Evolutionary conservation across 805 yeast species (phyloP), one percentile per base, ranked within the genome.

Genomic region (Suhomyces sp.): DNA sequence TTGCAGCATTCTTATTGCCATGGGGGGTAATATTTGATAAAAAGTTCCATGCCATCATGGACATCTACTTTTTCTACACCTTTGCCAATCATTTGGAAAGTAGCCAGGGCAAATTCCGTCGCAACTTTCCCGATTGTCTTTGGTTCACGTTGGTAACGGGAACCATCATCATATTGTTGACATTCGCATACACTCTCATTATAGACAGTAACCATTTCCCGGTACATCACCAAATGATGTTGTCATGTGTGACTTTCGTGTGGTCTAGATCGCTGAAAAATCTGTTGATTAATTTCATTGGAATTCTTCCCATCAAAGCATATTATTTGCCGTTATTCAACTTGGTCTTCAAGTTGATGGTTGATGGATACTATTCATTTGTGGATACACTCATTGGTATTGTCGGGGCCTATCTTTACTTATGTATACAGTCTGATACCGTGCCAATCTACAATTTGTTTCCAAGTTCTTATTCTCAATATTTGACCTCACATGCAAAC

Each of bases 261-360:
- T 81, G 86, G 85, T 73, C 82, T 18, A 60, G 83, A 26, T 65
- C 70, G 13, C 74, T 69, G 52, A 71, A 77, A 52, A 70, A 76
- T 51, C 65, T 72, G 19, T 64, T 68, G 18, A 74, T 79, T 26
- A 72, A 72, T 50, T 77, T 78, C 48, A 66, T 77, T 50, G 70
- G 70, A 5, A 42, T 73, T 49, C 49, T 76, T 57, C 73, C 83
- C 41, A 60, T 76, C 49, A 63, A 74, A 56, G 77, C 83, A 34
- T 68, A 81, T 48, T 63, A 79, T 46, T 55, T 76, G 47, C 77
- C 85, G 41, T 46, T 66, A 12, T 64, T 62, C 46, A 59, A 60
- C 38, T 36, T 64, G 33, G 52, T 54, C 5, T 36, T 60, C 34
- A 57, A 58, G 31, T 42, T 58, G 28, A 54, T 79, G 16, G 53